Evolutionary conservation across 768 basidiomycete species (phyloP), one percentile per base, ranked within the genome.

Genomic region (Panellus pusillus): DNA sequence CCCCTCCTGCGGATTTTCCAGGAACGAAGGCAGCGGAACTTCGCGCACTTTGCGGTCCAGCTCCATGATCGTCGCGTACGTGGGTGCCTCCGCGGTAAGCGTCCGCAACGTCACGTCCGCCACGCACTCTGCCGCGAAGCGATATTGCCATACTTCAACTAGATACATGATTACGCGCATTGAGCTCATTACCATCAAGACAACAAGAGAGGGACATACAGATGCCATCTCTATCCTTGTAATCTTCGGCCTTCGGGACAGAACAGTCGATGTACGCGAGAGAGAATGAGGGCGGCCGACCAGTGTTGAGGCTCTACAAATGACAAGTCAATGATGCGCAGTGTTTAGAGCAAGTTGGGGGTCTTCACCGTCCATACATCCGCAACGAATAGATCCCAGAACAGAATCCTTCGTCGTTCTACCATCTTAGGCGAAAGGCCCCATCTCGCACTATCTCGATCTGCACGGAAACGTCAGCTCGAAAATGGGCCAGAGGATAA

Each of bases 351-450:
- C 12, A 35, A 18, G 44, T 8, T 27, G 12, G 44, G 35, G 47
- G 29, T 68, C 77, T 32, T 57, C n/a, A 87, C 87, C 71, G 80
- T 74, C 84, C 84, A 90, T 4, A 79, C 73, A 60, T 91, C 89
- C 0, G 83, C 82, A 18, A 85, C 75, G 58, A 88, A 90, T 9
- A 89, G 72, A 63, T 90, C 86, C 89, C 89, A 91, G 69, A 91
- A 90, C 9, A 89, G 70, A 29, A 83, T 71, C 3, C 87, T 79
- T 9, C 89, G 77, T 27, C 87, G 72, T 56, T 86, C 78, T 0
- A 89, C 82, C 60, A 83, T 78, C 63, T 81, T 81, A 2, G 78
- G 70, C 6, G 80, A 73, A n/a, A 90, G 68, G 2, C 74, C 79
- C 86, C 86, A 88, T 50, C 81, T 70, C 13, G 74, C 75, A 54